phyloP scores from a whole-genome alignment of 1,139 yeast genomes.

The Taiozyma sp. region DNA sequence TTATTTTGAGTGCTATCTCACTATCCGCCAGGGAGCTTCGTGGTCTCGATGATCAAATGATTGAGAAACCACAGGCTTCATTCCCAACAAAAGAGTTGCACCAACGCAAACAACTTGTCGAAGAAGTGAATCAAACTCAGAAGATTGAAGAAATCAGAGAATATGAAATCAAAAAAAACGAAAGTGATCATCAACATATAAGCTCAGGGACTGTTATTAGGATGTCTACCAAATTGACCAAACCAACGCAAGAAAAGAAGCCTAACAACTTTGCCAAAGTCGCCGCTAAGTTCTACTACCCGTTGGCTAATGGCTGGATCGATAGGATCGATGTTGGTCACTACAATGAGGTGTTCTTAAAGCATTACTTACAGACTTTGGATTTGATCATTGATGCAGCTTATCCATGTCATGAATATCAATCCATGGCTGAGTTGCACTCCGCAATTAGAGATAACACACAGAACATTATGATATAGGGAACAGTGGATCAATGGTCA shows the following conservation, averaged over 20 bases:
- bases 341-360: constrained; percentile 30
- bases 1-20: constrained; percentile 51
- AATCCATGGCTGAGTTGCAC: constrained; percentile 26
- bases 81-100: constrained; percentile 31
- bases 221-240: constrained; percentile 29
- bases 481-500: background rate
- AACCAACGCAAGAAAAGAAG: constrained; percentile 6
- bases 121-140: constrained; percentile 10
- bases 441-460: constrained; percentile 11
- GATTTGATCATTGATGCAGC: constrained; percentile 29
- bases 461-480: background rate
- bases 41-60: constrained; percentile 47
- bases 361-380: constrained; percentile 32
- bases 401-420: constrained; percentile 31
- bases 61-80: constrained; percentile 29
- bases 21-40: constrained; percentile 60
- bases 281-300: constrained; percentile 32
- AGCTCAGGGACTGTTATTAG: constrained; percentile 22
- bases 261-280: constrained; percentile 28
- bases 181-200: constrained; percentile 1
- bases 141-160: constrained; percentile 13
- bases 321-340: constrained; percentile 33
- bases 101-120: constrained; percentile 8
- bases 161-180: constrained; percentile 3
- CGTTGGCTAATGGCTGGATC: constrained; percentile 33